phyloP scores from a whole-genome alignment of 2,329 filamentous ascomycete species.

The Diplodia scrobiculata region DNA sequence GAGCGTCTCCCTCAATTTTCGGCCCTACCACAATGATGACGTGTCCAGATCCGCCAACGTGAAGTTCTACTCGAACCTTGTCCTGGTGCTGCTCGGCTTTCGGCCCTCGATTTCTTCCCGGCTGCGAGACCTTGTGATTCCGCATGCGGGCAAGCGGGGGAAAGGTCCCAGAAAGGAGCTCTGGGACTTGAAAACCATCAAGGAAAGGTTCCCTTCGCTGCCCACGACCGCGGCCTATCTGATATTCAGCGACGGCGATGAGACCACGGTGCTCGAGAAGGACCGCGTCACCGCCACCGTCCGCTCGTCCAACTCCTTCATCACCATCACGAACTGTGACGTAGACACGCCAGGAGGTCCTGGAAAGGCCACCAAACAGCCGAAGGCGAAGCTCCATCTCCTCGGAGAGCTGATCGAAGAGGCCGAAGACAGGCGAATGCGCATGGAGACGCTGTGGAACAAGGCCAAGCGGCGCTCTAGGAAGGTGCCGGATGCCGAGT shows the following conservation, averaged over 20 bases:
- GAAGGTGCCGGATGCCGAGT: conserved; percentile 31
- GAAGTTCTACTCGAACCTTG: conserved; percentile 52
- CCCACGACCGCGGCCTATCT: conserved; percentile 60
- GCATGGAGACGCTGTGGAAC: conserved; percentile 39
- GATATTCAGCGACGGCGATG: conserved; percentile 55
- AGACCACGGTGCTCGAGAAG: conserved; percentile 59
- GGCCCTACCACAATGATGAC: conserved; percentile 52
- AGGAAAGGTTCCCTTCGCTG: conserved; percentile 41
- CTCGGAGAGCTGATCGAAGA: conserved; percentile 41
- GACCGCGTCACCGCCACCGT: conserved; percentile 53
- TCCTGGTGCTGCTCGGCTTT: conserved; percentile 58
- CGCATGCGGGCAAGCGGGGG: conserved; percentile 27
- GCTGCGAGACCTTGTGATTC: conserved; percentile 51
- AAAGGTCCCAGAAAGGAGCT: conserved; percentile 2
- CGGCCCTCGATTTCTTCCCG: conserved; percentile 58
- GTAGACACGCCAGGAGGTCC: conserved; percentile 33
- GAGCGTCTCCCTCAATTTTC: conserved; percentile 56
- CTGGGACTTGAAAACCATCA: conserved; percentile 37
- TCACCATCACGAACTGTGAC: conserved; percentile 62
- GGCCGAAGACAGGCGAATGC: conserved; percentile 41
- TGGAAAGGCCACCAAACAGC: conserved; percentile 26
- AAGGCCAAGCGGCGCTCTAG: conserved; percentile 14
- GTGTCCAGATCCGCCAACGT: conserved; percentile 40
- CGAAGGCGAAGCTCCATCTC: conserved; percentile 22
- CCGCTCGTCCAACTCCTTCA: conserved; percentile 54